These are phyloP conservation scores for Eudorina sp. DNA, from an alignment of 139 green algal genomes.

Conservation along the genomic window DNA sequence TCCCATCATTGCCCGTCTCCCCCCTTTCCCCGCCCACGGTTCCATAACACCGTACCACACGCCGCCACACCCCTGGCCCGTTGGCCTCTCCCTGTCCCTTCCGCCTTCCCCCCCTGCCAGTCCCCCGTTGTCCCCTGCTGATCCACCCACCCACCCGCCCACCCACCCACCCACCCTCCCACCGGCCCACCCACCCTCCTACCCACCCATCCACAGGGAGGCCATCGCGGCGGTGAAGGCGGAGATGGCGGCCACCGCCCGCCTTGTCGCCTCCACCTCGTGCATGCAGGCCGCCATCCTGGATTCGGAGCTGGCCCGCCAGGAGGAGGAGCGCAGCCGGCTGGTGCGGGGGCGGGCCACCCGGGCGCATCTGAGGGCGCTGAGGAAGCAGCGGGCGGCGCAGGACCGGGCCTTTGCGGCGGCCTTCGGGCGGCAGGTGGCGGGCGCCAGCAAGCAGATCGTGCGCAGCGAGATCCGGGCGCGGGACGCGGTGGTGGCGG, in stretches of 20 bases:
- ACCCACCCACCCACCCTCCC: too few species aligned
- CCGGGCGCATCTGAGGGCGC: background rate
- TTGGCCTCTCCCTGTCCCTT: too few species aligned
- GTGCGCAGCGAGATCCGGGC: background rate
- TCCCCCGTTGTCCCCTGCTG: too few species aligned
- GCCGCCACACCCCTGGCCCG: too few species aligned
- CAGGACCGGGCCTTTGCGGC: conserved; percentile 49
- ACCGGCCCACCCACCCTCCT: too few species aligned
- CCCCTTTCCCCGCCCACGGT: too few species aligned
- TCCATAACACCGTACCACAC: too few species aligned
- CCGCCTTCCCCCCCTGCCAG: too few species aligned
- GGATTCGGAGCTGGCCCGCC: background rate
- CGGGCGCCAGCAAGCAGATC: conserved; percentile 25
- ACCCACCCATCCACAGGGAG: background rate
- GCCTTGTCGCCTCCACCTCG: background rate
- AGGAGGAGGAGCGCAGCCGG: background rate
- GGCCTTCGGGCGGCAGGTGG: conserved; percentile 20
- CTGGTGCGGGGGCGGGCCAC: conserved; percentile 2
- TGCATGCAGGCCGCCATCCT: conserved; percentile 33
- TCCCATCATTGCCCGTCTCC: too few species aligned
- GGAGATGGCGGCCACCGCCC: background rate
- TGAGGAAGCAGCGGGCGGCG: background rate
- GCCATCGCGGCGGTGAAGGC: background rate
- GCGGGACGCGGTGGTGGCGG: background rate
- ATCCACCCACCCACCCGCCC: too few species aligned